Conservation (phyloP, 805 yeast genomes). For the Jamesozyma lodderae region DNA sequence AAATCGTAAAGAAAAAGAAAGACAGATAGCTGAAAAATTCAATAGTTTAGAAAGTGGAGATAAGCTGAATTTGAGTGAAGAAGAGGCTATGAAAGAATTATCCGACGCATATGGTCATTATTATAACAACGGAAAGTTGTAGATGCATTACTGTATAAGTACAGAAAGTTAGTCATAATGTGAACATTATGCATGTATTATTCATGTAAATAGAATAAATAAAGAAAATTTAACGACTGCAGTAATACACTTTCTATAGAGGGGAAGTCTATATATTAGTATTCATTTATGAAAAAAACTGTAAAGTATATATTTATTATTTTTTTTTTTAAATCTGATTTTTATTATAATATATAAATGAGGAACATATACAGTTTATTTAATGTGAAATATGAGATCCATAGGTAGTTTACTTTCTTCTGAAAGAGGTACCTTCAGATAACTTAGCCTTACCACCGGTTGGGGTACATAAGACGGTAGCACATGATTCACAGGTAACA, state of each 20-base stretch:
- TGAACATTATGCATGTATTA: too few species aligned
- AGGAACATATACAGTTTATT: constrained; percentile 10
- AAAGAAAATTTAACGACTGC: too few species aligned
- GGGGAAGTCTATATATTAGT: too few species aligned
- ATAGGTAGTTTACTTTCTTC: constrained; percentile 73
- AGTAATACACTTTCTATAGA: too few species aligned
- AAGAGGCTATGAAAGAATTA: constrained; percentile 4
- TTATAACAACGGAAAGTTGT: constrained; percentile 3
- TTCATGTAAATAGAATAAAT: constrained; percentile 1
- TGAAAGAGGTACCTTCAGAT: constrained; percentile 99
- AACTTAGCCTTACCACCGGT: constrained; percentile 99
- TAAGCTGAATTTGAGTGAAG: not conserved
- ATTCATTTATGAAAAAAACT: too few species aligned
- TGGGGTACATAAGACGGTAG: constrained; percentile 97
- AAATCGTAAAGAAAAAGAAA: constrained; percentile 13
- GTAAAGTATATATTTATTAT: not conserved
- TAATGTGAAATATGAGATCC: constrained; percentile 1
- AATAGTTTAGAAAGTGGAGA: constrained; percentile 10
- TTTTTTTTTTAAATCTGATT: constrained; percentile 2
- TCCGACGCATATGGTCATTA: constrained; percentile 9
- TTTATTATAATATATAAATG: constrained; percentile 7
- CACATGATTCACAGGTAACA: constrained; percentile 97
- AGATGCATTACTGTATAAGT: too few species aligned
- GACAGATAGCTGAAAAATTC: constrained; percentile 14
- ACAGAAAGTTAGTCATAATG: too few species aligned